Evolutionary conservation across 768 basidiomycete species (phyloP).

Genomic region (Suillus subluteus): DNA sequence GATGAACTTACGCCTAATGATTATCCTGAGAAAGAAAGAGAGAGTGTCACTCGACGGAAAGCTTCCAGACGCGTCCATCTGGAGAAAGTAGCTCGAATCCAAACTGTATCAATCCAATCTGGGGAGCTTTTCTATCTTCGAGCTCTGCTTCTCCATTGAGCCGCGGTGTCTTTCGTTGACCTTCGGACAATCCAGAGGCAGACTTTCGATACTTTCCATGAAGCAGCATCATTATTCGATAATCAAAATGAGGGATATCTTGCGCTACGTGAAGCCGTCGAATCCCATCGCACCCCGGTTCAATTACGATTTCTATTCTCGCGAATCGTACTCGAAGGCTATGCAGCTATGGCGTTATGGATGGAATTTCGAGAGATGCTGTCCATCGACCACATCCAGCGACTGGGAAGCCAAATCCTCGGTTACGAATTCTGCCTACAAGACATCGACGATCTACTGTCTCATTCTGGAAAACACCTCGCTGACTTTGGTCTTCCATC

Average conservation of each 20-base stretch:
- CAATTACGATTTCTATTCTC: constrained; percentile 43
- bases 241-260: constrained; percentile 29
- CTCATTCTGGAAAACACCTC: no score
- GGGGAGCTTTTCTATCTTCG: constrained; percentile 42
- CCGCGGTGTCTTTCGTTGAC: constrained; percentile 26
- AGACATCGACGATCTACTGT: no score
- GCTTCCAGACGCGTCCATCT: neutral
- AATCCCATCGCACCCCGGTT: constrained; percentile 32
- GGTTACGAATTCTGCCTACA: no score
- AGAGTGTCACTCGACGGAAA: neutral
- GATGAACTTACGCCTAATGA: neutral
- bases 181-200: constrained; percentile 24
- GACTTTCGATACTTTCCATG: constrained; percentile 23
- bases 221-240: constrained; percentile 27
- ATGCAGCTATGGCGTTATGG: neutral
- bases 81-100: constrained; percentile 26
- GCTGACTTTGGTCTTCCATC: no score
- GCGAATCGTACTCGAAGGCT: neutral
- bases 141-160: constrained; percentile 26
- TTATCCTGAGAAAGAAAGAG: neutral
- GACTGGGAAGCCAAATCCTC: no score
- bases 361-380: no score
- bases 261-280: constrained; percentile 41
- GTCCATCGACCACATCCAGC: no score
- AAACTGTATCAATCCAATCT: constrained; percentile 26